These are phyloP conservation scores for Uncinocarpus reesii DNA, from an alignment of 2,329 filamentous ascomycete genomes.

Conservation along the genomic window DNA sequence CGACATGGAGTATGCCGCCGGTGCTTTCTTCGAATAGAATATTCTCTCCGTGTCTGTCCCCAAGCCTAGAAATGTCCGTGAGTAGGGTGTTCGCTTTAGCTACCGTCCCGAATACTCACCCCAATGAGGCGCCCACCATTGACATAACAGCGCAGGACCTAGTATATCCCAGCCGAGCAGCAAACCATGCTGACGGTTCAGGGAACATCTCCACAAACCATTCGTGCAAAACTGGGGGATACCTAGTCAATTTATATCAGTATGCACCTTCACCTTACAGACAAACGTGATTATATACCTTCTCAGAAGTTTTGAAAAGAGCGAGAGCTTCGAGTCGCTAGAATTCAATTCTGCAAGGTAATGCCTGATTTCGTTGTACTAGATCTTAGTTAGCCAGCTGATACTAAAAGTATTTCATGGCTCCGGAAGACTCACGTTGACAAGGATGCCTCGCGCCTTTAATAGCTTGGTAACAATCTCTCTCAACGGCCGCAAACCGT, in stretches of 20 bases:
- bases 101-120: slow-evolving; percentile 27
- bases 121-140: slow-evolving; percentile 95
- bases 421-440: slow-evolving; percentile 33
- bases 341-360: slow-evolving; percentile 56
- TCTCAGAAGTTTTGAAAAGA: slow-evolving; percentile 56
- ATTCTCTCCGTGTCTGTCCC: slow-evolving; percentile 95
- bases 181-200: slow-evolving; percentile 85
- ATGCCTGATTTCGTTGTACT: slow-evolving; percentile 57
- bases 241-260: slow-evolving; percentile 38
- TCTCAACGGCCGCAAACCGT: slow-evolving; percentile 84
- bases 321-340: slow-evolving; percentile 49
- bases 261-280: background rate
- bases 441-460: slow-evolving; percentile 57
- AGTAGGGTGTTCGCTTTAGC: background rate
- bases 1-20: slow-evolving; percentile 90
- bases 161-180: slow-evolving; percentile 77
- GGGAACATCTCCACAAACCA: slow-evolving; percentile 97
- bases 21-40: slow-evolving; percentile 89
- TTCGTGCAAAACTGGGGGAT: slow-evolving; percentile 73
- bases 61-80: slow-evolving; percentile 45
- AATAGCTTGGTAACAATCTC: slow-evolving; percentile 79
- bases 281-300: slow-evolving; percentile 26
- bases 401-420: background rate
- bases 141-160: slow-evolving; percentile 96
- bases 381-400: slow-evolving; percentile 28